These are phyloP conservation scores for Pelargonium citronellum DNA, from an alignment of 441 rosid genomes.

Conservation along the genomic window DNA sequence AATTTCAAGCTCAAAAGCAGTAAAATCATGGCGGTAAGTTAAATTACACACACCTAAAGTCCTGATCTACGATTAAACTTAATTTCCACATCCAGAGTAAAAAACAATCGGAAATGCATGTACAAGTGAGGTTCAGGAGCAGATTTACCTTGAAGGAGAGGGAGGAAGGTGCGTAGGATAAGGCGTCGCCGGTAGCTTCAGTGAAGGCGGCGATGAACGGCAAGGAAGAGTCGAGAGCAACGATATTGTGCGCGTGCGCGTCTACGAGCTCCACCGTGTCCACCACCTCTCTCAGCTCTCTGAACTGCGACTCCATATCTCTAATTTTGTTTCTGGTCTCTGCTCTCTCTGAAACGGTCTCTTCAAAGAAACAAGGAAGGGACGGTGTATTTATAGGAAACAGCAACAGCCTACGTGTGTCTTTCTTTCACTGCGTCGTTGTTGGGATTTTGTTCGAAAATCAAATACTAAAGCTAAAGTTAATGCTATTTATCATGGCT, in stretches of 20 bases:
- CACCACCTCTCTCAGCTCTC: slow-evolving; percentile 49
- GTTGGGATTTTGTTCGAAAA: no score
- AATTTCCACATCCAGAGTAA: background rate
- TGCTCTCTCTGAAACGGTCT: no score
- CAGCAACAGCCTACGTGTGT: no score
- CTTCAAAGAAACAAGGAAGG: no score
- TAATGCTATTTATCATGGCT: no score
- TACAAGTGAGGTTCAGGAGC: background rate
- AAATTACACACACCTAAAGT: background rate
- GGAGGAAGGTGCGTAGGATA: slow-evolving; percentile 53
- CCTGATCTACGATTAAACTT: background rate
- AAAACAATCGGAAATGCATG: background rate
- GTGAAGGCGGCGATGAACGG: slow-evolving; percentile 59
- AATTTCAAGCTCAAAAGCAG: background rate
- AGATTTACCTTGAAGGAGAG: slow-evolving; percentile 70
- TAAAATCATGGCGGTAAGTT: no score
- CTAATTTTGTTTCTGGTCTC: background rate
- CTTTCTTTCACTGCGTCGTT: no score
- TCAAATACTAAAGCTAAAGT: no score
- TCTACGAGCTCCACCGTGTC: slow-evolving; percentile 59
- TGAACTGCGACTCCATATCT: slow-evolving; percentile 44
- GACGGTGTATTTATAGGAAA: no score
- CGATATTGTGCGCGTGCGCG: slow-evolving; percentile 79
- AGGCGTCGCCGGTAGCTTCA: slow-evolving; percentile 73
- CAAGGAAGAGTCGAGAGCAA: slow-evolving; percentile 66